Base-by-base conservation (phyloP, 441 rosid species). In the Euphorbia schlechtendalii region DNA sequence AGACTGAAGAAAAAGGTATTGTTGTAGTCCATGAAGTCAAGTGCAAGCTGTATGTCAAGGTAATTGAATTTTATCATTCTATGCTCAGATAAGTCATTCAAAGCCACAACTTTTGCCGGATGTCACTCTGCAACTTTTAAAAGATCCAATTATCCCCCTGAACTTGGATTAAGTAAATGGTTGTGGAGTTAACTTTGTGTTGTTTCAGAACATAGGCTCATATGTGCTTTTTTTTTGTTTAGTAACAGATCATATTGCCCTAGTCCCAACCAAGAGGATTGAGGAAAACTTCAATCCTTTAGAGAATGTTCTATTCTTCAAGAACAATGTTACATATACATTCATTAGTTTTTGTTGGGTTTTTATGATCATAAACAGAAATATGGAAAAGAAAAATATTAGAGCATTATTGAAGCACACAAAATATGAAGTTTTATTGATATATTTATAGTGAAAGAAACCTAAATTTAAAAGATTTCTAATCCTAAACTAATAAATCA, bases 11-110 rank as follows among this genome's bases (percentile, higher is more conserved):
- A 76, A 78, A 83, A 75, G 98, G 96, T 59, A 74, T 86, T 61
- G 69, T 79, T 63, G 80, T 85, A 30, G 92, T 89, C 71, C 96
- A 94, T 80, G 96, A 94, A 78, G 90, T 90, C 71, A 94, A 94
- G 77, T 91, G 98, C 86, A 94, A 94, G 78, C 84, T 94, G 65
- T 94, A 91, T 75, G 90, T 94, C 27, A 94, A 89, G 96, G 99
- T 91, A 79, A 65, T 20, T 73, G 11, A 77, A 65, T n/a, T 73
- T 5, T 65, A 18, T 11, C 25, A 68, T 18, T 40, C 45, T 54
- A 17, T 69, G 25, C 56, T 60, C 12, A 5, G 30, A 64, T 54
- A 41, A 28, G 41, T 13, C 8, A 21, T 20, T 28, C 22, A 22
- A 58, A 32, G 14, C 25, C 25, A 1, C 55, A 18, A 8, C 0